Percentiles rank a stretch among this genome's conserved stretches.
Conservation (phyloP, 352 stramenopile genomes). For the Porosira glacialis region DNA sequence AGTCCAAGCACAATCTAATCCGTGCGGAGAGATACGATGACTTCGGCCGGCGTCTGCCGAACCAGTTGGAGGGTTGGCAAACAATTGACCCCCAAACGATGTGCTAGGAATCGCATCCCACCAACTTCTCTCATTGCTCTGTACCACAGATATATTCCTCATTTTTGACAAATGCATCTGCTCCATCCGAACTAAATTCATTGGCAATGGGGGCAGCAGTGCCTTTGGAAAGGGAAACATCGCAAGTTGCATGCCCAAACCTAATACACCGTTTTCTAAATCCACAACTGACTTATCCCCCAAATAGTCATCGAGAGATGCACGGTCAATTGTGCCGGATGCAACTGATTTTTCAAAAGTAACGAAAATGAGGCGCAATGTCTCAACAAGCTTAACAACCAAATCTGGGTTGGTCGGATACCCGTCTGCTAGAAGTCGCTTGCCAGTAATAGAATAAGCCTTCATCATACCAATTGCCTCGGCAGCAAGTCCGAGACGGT, state of each 20-base stretch:
- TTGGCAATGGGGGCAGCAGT: constrained; percentile 41
- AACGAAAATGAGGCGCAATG: constrained; percentile 34
- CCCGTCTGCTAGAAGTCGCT: constrained; percentile 18
- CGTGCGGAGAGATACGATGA: constrained; percentile 23
- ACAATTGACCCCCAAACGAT: constrained; percentile 1
- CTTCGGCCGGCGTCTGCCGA: constrained; percentile 31
- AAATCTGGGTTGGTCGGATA: constrained; percentile 25
- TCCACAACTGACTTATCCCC: constrained; percentile 18
- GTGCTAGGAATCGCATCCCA: constrained; percentile 31
- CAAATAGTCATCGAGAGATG: constrained; percentile 6
- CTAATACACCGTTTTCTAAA: constrained; percentile 31
- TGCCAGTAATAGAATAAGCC: constrained; percentile 22
- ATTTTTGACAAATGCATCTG: constrained; percentile 33
- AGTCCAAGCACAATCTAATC: constrained; percentile 26
- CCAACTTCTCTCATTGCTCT: constrained; percentile 23
- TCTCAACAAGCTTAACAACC: constrained; percentile 27
- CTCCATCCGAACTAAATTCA: constrained; percentile 36
- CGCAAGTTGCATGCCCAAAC: constrained; percentile 27
- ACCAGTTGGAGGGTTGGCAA: constrained; percentile 32
- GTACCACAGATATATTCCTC: constrained; percentile 30
- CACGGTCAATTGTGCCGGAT: constrained; percentile 11
- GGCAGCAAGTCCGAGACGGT: constrained; percentile 19
- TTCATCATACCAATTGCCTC: constrained; percentile 35
- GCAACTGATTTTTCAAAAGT: constrained; percentile 18
- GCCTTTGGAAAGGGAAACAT: constrained; percentile 33